Evolutionary conservation across 169 alveolate species (phyloP), one percentile per base, ranked within the genome.

Genomic region (Besnoitia besnoiti): DNA sequence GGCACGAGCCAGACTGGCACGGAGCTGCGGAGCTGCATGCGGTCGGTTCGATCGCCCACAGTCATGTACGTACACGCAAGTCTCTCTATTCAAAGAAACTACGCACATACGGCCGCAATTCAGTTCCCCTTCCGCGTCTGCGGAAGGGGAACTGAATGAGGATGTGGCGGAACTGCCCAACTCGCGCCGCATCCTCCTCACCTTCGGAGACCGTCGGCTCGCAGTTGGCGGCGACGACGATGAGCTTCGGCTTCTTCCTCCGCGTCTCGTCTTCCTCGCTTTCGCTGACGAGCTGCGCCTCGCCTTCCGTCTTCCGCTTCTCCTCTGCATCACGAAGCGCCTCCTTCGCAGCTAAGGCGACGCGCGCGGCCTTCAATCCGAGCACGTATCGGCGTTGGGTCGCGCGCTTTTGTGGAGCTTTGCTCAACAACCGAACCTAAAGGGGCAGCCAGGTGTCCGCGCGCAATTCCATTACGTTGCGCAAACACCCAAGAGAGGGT

Each of bases 191-290:
- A n/a, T 55, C 67, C 3, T n/a, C 24, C 82, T 73, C n/a, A n/a
- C 82, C 82, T 73, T 7, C 46, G 8, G 82, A 73, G 27, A 73
- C 82, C 12, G 82, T 35, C 39, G 82, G 82, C 46, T 73, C 82
- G 46, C 82, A 73, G 82, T 73, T 73, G 46, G 82, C 82, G 44
- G 82, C 82, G 16, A 73, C 24, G 82, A 73, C 44, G 24, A 73
- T 73, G 8, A 73, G 82, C 46, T 73, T 73, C 46, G 82, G 82
- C 46, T 10, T 73, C n/a, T 19, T 73, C 46, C 46, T 73, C 39
- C n/a, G n/a, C n/a, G n/a, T n/a, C n/a, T n/a, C n/a, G n/a, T n/a
- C n/a, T n/a, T n/a, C n/a, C n/a, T n/a, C n/a, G n/a, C n/a, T n/a
- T n/a, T n/a, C n/a, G n/a, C n/a, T n/a, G n/a, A n/a, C n/a, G n/a